Evolutionary conservation across 2,329 filamentous ascomycete species (phyloP).

Genomic region (Stromatinia cepivora): DNA sequence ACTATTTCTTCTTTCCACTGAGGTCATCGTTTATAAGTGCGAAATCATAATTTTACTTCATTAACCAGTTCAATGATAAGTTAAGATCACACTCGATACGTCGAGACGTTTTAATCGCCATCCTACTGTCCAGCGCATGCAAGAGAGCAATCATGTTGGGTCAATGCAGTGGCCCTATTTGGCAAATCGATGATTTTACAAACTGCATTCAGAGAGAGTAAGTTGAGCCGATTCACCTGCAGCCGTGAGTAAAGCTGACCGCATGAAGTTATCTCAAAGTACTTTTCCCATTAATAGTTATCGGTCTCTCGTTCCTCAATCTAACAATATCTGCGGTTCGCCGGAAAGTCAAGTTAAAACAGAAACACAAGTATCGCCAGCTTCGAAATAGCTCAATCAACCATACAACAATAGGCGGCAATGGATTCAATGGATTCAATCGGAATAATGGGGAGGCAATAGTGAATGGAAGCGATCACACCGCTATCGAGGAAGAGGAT

Average conservation of each 20-base stretch:
- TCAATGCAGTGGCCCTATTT: constrained; percentile 44
- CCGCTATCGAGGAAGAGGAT: constrained; percentile 52
- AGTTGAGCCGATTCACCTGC: constrained; percentile 42
- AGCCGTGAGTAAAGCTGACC: background rate
- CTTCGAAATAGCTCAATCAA: constrained; percentile 49
- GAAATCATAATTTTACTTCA: background rate
- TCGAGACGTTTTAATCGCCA: background rate
- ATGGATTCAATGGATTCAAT: constrained; percentile 4
- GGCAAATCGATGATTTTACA: constrained; percentile 64
- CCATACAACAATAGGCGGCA: constrained; percentile 36
- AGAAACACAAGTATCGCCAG: constrained; percentile 56
- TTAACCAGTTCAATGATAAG: constrained; percentile 12
- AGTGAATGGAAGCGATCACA: constrained; percentile 39
- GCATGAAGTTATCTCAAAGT: constrained; percentile 70
- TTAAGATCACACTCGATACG: background rate
- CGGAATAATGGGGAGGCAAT: background rate
- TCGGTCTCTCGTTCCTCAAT: constrained; percentile 68
- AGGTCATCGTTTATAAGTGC: background rate
- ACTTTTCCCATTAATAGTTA: constrained; percentile 72
- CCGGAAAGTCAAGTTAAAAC: constrained; percentile 54
- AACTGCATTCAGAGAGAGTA: constrained; percentile 68
- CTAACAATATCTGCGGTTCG: constrained; percentile 60
- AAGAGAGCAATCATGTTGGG: constrained; percentile 30
- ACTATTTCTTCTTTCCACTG: background rate
- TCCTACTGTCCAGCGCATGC: background rate